A percentile compares a stretch with the other conserved stretches of the same genome.
These are phyloP conservation scores for Porpolomopsis calyptriformis DNA, from an alignment of 768 basidiomycete genomes.

Conservation along the genomic window DNA sequence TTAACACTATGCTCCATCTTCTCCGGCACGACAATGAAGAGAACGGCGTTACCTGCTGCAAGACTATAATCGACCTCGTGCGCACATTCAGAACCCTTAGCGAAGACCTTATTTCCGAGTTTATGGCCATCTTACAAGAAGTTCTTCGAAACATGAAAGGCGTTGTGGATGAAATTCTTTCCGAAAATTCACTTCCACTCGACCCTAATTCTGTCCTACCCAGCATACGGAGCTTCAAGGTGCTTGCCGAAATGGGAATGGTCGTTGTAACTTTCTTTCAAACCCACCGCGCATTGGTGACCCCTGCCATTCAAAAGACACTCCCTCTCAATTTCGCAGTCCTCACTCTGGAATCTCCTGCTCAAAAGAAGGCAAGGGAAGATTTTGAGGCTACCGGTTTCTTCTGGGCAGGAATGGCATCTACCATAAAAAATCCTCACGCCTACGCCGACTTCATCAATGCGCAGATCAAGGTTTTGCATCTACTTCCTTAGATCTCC, in stretches of 20 bases:
- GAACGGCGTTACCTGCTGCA: slow-evolving; percentile 82
- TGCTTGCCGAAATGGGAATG: slow-evolving; percentile 88
- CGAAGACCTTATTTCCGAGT: slow-evolving; percentile 67
- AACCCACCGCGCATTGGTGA: slow-evolving; percentile 56
- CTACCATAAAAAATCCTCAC: slow-evolving; percentile 57
- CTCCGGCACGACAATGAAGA: slow-evolving; percentile 93
- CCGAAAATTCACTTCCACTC: slow-evolving; percentile 46
- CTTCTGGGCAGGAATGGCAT: slow-evolving; percentile 75
- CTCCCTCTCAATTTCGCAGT: slow-evolving; percentile 73
- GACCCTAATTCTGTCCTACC: slow-evolving; percentile 54
- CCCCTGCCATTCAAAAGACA: slow-evolving; percentile 56
- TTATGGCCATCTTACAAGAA: slow-evolving; percentile 71
- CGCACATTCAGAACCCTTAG: slow-evolving; percentile 63
- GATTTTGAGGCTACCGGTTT: slow-evolving; percentile 75
- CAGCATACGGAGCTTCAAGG: slow-evolving; percentile 82
- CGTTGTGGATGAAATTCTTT: slow-evolving; percentile 66
- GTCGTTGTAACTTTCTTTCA: slow-evolving; percentile 87
- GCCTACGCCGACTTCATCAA: slow-evolving; percentile 77
- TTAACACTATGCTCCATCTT: slow-evolving; percentile 72
- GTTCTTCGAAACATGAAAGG: slow-evolving; percentile 63
- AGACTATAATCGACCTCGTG: slow-evolving; percentile 82
- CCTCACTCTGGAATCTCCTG: slow-evolving; percentile 67
- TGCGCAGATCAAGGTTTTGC: slow-evolving; percentile 80
- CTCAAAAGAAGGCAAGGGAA: slow-evolving; percentile 66
- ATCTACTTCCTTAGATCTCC: background rate